Base-by-base conservation (phyloP, 2,329 filamentous ascomycete genomes). In the Podosphaera fusca region DNA sequence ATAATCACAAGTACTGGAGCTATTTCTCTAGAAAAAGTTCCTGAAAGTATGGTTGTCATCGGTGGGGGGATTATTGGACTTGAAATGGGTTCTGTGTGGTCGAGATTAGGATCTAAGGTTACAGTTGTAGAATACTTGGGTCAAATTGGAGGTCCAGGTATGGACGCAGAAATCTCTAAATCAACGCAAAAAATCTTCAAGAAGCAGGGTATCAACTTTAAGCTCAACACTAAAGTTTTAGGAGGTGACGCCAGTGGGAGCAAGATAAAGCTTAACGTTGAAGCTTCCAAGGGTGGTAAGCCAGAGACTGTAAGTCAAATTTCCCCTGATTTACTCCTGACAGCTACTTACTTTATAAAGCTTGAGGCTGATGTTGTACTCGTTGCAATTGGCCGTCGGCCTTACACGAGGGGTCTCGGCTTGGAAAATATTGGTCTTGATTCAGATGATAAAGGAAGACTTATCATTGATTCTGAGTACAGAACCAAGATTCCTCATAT, bases 21-120 rank as follows among this genome's bases (percentile, higher is more conserved):
- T 63, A 84, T 98, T 67, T 78, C 88, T 46, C 78, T 98, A 60
- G 78, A 87, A 66, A 79, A 94, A 75, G 85, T 98, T 42, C 92
- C 92, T 49, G 88, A 95, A 78, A 92, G 86, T 73, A 84, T 98
- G 85, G 76, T 94, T 62, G 92, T 98, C 66, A 95, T 98, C 69
- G 92, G 92, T 65, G 92, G 92, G 69, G 92, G 92, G 70, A 98
- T 98, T 71, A 98, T 98, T 67, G 92, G 92, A 69, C 81, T 98
- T 47, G 92, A 98, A 74, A 98, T 98, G 92, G 87, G 75, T 62
- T 96, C 90, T 56, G 92, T 98, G 56, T 98, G 92, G 92, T 95
- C 88, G 60, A 81, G 92, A 67, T 77, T 98, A 60, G 92, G 92
- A 61, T 72, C 88, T 62, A 87, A 96, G 73, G 92, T 98, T 59